These are phyloP conservation scores for Rickenella mellea DNA, from an alignment of 768 basidiomycete genomes.

Conservation along the genomic window DNA sequence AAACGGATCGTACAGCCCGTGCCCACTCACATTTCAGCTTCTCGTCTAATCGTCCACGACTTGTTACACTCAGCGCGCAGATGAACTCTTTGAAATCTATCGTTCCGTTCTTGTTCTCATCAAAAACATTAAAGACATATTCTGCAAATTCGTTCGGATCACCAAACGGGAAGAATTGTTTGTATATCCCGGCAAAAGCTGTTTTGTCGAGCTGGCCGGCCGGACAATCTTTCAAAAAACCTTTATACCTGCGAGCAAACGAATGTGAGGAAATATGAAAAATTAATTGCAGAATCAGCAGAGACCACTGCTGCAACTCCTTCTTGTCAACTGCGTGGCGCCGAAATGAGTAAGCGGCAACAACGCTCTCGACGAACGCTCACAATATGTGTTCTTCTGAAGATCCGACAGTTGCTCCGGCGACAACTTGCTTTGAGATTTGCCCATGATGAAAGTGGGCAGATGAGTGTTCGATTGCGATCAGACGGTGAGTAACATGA, in stretches of 20 bases:
- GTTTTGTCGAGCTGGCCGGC: slow-evolving; percentile 92
- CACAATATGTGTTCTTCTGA: slow-evolving; percentile 98
- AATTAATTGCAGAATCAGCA: not conserved
- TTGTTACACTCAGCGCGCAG: slow-evolving; percentile 92
- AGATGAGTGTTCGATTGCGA: slow-evolving; percentile 7
- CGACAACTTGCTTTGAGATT: slow-evolving; percentile 91
- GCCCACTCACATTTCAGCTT: slow-evolving; percentile 85
- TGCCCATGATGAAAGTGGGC: slow-evolving; percentile 68
- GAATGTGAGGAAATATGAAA: slow-evolving; percentile 1
- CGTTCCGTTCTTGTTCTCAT: slow-evolving; percentile 88
- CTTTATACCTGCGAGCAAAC: slow-evolving; percentile 75
- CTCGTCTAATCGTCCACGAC: slow-evolving; percentile 88
- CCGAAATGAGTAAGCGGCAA: slow-evolving; percentile 9
- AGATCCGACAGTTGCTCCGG: slow-evolving; percentile 90
- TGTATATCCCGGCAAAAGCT: slow-evolving; percentile 96
- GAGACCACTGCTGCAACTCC: slow-evolving; percentile 89
- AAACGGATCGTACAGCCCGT: not conserved
- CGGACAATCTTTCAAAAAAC: slow-evolving; percentile 97
- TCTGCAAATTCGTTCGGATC: slow-evolving; percentile 95
- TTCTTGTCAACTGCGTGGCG: slow-evolving; percentile 79
- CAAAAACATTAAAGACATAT: slow-evolving; percentile 97
- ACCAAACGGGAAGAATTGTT: slow-evolving; percentile 99
- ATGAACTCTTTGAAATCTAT: slow-evolving; percentile 99
- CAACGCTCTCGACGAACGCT: slow-evolving; percentile 17
- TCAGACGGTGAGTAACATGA: not conserved